Conservation (phyloP, 805 yeast species). For the Lipomyces oligophaga region DNA sequence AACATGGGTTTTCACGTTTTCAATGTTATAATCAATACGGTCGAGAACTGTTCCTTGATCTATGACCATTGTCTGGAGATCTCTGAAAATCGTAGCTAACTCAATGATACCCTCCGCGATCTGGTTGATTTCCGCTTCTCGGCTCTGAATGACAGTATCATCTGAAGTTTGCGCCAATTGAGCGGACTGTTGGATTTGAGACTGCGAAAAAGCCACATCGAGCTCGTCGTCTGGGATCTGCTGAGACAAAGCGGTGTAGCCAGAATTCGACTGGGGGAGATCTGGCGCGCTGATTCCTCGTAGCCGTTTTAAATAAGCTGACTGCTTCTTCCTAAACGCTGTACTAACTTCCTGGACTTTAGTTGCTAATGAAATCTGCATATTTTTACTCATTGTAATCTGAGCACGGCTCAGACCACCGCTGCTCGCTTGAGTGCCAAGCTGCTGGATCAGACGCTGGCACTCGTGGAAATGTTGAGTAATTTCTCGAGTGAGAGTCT, state of each 20-base stretch:
- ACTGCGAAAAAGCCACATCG: slow-evolving; percentile 30
- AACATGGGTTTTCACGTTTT: slow-evolving; percentile 71
- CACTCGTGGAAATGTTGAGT: slow-evolving; percentile 69
- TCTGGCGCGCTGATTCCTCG: slow-evolving; percentile 53
- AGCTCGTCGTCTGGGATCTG: slow-evolving; percentile 31
- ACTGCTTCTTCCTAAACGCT: slow-evolving; percentile 79
- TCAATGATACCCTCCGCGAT: slow-evolving; percentile 93
- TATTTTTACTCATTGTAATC: slow-evolving; percentile 65
- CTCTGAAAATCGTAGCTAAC: slow-evolving; percentile 87
- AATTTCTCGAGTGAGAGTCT: slow-evolving; percentile 66
- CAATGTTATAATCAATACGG: slow-evolving; percentile 87
- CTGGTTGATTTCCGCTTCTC: slow-evolving; percentile 86
- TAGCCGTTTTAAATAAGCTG: slow-evolving; percentile 78
- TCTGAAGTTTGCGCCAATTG: slow-evolving; percentile 33
- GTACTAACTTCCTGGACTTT: slow-evolving; percentile 77
- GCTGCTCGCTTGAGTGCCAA: slow-evolving; percentile 45
- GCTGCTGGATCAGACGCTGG: slow-evolving; percentile 68
- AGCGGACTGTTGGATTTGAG: slow-evolving; percentile 35
- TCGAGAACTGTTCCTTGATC: slow-evolving; percentile 95
- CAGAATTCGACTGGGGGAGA: slow-evolving; percentile 28
- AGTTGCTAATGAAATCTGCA: slow-evolving; percentile 79
- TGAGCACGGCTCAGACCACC: slow-evolving; percentile 45
- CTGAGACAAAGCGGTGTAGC: no score
- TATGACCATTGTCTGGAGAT: slow-evolving; percentile 83
- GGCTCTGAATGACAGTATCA: slow-evolving; percentile 52